A percentile compares a stretch with the other conserved stretches of the same genome.
These are phyloP conservation scores for Breviolum minutum DNA, from an alignment of 73 alveolate genomes.

Conservation along the genomic window DNA sequence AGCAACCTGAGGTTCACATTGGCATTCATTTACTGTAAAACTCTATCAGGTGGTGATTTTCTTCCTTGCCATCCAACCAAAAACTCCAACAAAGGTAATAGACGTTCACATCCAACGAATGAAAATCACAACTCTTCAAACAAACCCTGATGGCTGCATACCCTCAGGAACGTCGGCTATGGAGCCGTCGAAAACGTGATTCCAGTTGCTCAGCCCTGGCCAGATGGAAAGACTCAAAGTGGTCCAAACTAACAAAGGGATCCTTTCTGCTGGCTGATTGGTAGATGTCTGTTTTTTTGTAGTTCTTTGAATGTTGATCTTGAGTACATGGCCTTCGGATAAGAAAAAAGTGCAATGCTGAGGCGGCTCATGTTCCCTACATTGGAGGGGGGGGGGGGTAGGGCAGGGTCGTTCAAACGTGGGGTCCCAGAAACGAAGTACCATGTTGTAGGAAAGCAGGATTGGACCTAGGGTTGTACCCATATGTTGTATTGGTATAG, in stretches of 20 bases:
- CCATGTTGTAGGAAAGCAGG: no score
- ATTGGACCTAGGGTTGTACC: no score
- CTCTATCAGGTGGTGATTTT: background rate
- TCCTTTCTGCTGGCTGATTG: no score
- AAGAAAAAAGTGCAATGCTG: background rate
- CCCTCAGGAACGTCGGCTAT: background rate
- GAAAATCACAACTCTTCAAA: background rate
- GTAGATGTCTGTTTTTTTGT: no score
- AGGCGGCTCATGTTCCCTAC: background rate
- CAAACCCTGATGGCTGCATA: background rate
- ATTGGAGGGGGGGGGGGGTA: no score
- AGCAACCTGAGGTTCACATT: slow-evolving; percentile 13
- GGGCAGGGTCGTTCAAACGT: no score
- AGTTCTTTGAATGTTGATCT: no score
- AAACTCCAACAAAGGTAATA: background rate
- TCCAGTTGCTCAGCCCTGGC: slow-evolving; percentile 54
- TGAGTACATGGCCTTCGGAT: background rate
- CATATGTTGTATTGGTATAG: no score
- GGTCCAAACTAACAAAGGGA: no score
- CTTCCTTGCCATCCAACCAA: background rate
- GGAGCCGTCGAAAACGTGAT: slow-evolving; percentile 20
- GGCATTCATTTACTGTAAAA: slow-evolving; percentile 12
- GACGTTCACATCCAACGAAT: background rate
- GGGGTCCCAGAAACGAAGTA: no score
- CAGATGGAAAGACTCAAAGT: no score